Conservation (phyloP, 176 grass and related monocot species). For the Oryza australiensis region DNA sequence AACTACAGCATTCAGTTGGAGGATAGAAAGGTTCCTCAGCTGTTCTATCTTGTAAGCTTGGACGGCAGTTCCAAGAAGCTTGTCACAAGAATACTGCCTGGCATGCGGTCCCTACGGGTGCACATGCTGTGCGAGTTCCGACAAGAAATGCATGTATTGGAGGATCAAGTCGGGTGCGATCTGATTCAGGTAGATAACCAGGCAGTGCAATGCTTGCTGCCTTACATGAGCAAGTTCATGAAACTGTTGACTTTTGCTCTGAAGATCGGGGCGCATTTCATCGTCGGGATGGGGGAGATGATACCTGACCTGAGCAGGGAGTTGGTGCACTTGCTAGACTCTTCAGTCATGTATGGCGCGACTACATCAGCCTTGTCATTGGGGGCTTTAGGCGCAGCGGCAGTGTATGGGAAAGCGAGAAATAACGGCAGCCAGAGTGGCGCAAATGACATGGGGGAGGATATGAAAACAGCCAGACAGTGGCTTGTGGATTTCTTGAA, state of each 20-base stretch:
- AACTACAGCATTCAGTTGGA: constrained; percentile 81
- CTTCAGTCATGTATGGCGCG: constrained; percentile 48
- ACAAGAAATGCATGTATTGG: constrained; percentile 86
- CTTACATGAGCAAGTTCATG: constrained; percentile 88
- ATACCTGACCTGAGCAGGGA: constrained; percentile 86
- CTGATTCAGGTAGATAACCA: constrained; percentile 83
- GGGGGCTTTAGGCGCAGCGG: constrained; percentile 60
- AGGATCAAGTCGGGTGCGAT: constrained; percentile 83
- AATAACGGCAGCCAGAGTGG: constrained; percentile 33
- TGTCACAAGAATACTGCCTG: constrained; percentile 71
- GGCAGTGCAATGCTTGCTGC: constrained; percentile 62
- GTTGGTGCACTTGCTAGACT: constrained; percentile 66
- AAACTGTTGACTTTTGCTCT: constrained; percentile 84
- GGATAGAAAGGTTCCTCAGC: constrained; percentile 75
- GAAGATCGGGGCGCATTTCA: constrained; percentile 85
- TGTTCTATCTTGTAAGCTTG: constrained; percentile 87
- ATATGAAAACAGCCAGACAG: constrained; percentile 65
- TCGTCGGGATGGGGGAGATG: constrained; percentile 86
- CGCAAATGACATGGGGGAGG: constrained; percentile 54
- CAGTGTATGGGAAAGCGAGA: constrained; percentile 46
- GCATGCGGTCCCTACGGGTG: constrained; percentile 68
- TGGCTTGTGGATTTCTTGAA: constrained; percentile 94
- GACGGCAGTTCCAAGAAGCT: constrained; percentile 57
- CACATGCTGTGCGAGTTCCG: constrained; percentile 88
- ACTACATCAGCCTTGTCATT: constrained; percentile 57